Base-by-base conservation (phyloP, 1,139 yeast genomes). In the Casaregolazyma lundiana region DNA sequence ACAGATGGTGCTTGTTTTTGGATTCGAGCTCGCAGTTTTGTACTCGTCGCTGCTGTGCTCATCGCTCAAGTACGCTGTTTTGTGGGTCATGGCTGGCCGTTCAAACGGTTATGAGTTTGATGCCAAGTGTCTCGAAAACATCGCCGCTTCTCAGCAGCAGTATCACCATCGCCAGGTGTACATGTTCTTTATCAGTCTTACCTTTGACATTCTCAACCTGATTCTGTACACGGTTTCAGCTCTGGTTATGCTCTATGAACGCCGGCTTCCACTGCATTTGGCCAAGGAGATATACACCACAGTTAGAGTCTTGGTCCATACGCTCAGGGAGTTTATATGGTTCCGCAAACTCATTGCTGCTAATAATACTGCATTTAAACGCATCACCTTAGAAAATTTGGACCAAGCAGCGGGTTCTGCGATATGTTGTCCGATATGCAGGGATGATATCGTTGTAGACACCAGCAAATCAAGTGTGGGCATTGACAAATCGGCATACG, bases 381-480 rank as follows among this genome's bases (percentile, higher is more conserved):
- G 37, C n/a, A 30, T 43, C 34, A 84, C 47, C 67, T 84, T 53
- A 67, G 66, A 11, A 70, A 72, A 11, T 77, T 80, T 52, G 54
- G 48, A 11, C 18, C 13, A 15, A 3, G 11, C 13, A 2, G n/a
- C 36, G 62, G 21, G 26, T 16, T 21, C 30, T 18, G 15, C 20
- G n/a, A 38, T 36, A 8, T 21, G 80, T 43, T 84, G 92, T 63
- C 80, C 80, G 45, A 79, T 84, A 34, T 84, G 90, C 59, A 73
- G 87, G 45, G 64, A 59, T 16, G 44, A 41, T 4, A 51, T 59
- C 53, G 38, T 40, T 9, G 35, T 46, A n/a, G 36, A 30, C 15
- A 24, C 7, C 8, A 15, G 34, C 9, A 26, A 22, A 6, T 38
- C 41, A 7, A 8, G 19, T 4, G 17, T 30, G 15, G 26, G 18